Conservation (phyloP, 2,329 filamentous ascomycete genomes). For the Aspergillus sp. region DNA sequence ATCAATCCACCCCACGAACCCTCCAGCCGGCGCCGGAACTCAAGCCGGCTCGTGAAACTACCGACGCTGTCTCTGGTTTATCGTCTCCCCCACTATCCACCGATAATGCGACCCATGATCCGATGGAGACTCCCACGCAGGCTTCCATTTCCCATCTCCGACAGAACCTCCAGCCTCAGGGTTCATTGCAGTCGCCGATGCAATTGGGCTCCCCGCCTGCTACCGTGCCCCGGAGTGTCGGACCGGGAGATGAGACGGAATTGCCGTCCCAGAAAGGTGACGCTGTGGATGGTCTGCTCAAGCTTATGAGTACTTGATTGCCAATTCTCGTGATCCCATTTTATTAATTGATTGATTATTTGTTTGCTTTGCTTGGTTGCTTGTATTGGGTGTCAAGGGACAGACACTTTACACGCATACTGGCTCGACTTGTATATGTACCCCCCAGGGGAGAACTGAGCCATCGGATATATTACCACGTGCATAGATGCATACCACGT, state of each 20-base stretch:
- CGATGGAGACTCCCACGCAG: conserved; percentile 16
- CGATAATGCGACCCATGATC: conserved; percentile 8
- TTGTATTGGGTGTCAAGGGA: no score
- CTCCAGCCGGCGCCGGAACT: conserved; percentile 13
- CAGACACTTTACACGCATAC: no score
- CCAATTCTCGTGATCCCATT: conserved; percentile 2
- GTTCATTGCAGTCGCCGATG: conserved; percentile 20
- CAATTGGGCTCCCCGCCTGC: conserved; percentile 30
- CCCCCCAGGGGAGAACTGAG: not conserved
- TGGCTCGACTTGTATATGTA: no score
- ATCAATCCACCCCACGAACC: not conserved
- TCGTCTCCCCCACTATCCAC: conserved; percentile 14
- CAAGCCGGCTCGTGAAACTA: conserved; percentile 5
- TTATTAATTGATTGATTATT: conserved; percentile 14
- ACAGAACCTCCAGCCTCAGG: conserved; percentile 1
- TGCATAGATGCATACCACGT: not conserved
- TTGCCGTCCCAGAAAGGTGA: conserved; percentile 26
- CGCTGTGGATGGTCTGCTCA: conserved; percentile 32
- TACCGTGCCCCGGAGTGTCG: conserved; percentile 15
- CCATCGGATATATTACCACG: not conserved
- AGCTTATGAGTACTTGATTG: conserved; percentile 30
- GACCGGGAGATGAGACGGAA: not conserved
- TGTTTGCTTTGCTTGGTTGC: no score
- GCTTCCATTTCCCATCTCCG: not conserved
- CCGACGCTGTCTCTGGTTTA: conserved; percentile 3